Evolutionary conservation across 352 stramenopile species (phyloP), one percentile per base, ranked within the genome.

Genomic region (Phytophthora nicotianae): DNA sequence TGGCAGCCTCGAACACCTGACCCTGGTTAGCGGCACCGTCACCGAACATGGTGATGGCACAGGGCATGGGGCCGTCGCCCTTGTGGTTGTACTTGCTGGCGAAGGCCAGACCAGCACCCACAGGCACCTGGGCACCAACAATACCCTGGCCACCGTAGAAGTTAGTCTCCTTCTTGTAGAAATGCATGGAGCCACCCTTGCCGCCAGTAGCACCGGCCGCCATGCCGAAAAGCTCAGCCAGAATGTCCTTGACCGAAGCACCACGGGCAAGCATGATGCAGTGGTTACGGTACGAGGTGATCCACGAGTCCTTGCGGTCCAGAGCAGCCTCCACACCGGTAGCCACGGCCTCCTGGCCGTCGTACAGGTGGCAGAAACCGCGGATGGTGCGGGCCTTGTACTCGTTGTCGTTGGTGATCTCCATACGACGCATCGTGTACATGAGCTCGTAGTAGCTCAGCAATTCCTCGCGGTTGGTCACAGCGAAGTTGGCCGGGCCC

Each of bases 351-450:
- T 99, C 98, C 77, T 99, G 97, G 50, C 97, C 97, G 74, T 99
- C 97, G 83, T 99, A 99, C 70, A 99, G 77, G 77, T 99, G 98
- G 81, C 97, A 99, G 73, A 99, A 99, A 42, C 98, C 98, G 60
- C 97, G 97, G 79, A 99, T 99, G 61, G 74, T 95, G 42, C 92
- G 87, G 29, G 92, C 88, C 91, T 99, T 99, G 91, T 99, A 99
- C 80, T 99, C 97, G 62, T 99, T 99, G 78, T 99, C 98, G 70
- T 97, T 99, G 10, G 98, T 99, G 77, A 99, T 99, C 84, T 99
- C 98, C 97, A 99, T 99, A 55, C 98, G 94, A 65, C 98, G 95
- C 96, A 99, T 99, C 14, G 92, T 99, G 91, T 99, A 99, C 98
- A 99, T 99, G 47, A 98, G 72, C 74, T 97, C 86, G 77, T 99